Base-by-base conservation (phyloP, 1,284 basidiomycete genomes). In the Cryptococcus jaspeensis region DNA sequence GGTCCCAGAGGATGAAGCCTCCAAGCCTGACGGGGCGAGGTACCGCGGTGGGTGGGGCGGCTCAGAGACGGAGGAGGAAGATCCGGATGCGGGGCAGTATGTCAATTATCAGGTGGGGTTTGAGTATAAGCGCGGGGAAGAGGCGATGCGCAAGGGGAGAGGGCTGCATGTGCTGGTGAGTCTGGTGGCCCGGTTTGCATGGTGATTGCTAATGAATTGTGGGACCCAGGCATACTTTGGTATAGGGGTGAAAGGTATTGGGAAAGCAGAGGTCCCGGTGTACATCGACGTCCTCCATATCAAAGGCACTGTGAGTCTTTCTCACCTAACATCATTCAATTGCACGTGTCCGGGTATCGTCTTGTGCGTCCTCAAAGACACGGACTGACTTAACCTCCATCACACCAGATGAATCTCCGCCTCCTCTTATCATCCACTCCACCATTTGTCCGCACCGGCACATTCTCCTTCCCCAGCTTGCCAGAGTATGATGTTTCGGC, bases 41-140 rank as follows among this genome's bases (percentile, higher is more conserved):
- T 46, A 57, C n/a, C 20, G 47, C 35, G 61, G 51, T 22, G 59
- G 55, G 18, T 54, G 48, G 9, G 38, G 37, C 45, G 60, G 52
- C n/a, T n/a, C n/a, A n/a, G 48, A 48, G 2, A 44, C 32, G 23
- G 49, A 58, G 2, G 66, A 65, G 28, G 71, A 70, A 9, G 71
- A 73, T 36, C 57, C 58, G 18, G 66, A 72, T 46, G 66, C 60
- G 7, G 75, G 73, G 6, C 70, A 74, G 48, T 78, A 72, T 50
- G 73, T 78, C 50, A 78, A 78, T 57, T 76, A 71, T 53, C 73
- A 75, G 38, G 61, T 77, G n/a, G 71, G 71, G 7, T 78, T 77
- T 45, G 62, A 67, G 37, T 78, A 76, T 52, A 63, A 64, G 39
- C 56, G 67, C 12, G 55, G 65, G 1, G 54, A 63, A 39, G 60